Evolutionary conservation across 768 basidiomycete genomes (phyloP), one percentile per base, ranked within the genome.

Genomic region (Paxillus rubicundulus): DNA sequence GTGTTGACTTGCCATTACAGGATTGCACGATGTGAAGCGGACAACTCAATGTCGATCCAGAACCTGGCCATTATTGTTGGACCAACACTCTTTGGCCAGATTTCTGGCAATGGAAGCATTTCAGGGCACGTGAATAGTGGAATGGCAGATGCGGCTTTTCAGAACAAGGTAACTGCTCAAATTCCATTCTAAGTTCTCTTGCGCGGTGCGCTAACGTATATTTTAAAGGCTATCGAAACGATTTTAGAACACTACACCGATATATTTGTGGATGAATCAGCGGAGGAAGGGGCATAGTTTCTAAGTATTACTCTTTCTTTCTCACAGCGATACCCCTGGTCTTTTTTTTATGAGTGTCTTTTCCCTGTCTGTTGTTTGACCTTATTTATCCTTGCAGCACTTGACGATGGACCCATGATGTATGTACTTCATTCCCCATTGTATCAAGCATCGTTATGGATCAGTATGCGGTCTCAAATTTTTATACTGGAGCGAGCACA

Each of bases 61-160:
- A 98, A 98, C 70, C 74, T 99, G 24, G 86, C 92, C 5, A 97
- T 98, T 62, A 92, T 99, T 17, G 98, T 99, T 70, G 97, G 97
- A 4, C 97, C 95, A n/a, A 98, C 96, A 5, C 74, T 99, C 18
- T 89, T 98, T 61, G 87, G 93, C n/a, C 81, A 82, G 61, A 75
- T 80, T 38, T 80, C 84, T 4, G 62, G 68, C 45, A 64, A 62
- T 53, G 70, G 73, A 34, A 71, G 74, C 54, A 58, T 71, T 39
- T 78, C 77, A 51, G 79, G 75, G 10, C 75, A 80, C 51, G 64
- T 64, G 45, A 75, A 77, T 27, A 76, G 75, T 46, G 79, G 78
- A 49, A 87, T 89, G 77, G 82, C 79, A 7, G 89, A 89, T 63
- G 76, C 87, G 20, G 74, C 82, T 30, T 77, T 76, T 60, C 89